A percentile compares a stretch with the other conserved stretches of the same genome.
phyloP scores from a whole-genome alignment of 257 asterid species.

The Pogostemon cablin region DNA sequence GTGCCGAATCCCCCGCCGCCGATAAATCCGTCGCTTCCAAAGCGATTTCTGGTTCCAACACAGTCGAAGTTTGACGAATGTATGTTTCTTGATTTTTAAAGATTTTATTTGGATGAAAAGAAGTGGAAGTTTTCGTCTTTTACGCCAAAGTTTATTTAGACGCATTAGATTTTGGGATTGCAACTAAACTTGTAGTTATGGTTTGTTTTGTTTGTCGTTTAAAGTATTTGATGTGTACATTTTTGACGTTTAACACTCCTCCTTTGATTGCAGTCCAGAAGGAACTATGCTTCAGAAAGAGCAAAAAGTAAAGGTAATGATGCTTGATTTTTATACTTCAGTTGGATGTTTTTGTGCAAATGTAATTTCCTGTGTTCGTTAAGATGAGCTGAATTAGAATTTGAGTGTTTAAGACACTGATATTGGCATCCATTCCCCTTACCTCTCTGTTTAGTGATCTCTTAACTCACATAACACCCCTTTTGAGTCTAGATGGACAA shows the following conservation, averaged over 20 bases:
- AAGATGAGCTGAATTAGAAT: no score
- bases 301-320: slow-evolving; percentile 55
- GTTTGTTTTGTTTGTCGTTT: background rate
- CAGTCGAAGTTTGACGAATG: slow-evolving; percentile 39
- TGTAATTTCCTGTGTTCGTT: no score
- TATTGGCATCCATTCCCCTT: no score
- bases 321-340: background rate
- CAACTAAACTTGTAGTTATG: background rate
- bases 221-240: background rate
- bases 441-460: no score
- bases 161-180: background rate
- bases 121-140: background rate
- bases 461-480: no score
- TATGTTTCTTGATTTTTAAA: background rate
- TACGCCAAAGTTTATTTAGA: background rate
- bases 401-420: no score
- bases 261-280: slow-evolving; percentile 43
- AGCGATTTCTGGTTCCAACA: slow-evolving; percentile 33
- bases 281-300: slow-evolving; percentile 54
- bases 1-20: slow-evolving; percentile 32
- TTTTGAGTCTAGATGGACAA: no score
- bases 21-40: slow-evolving; percentile 43
- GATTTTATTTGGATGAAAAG: background rate
- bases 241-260: background rate
- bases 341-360: background rate